Percentiles rank a stretch among this genome's conserved stretches.
Evolutionary conservation across 2,329 filamentous ascomycete genomes (phyloP).

Genomic region (Ophiocordyceps camponoti-leonardi): DNA sequence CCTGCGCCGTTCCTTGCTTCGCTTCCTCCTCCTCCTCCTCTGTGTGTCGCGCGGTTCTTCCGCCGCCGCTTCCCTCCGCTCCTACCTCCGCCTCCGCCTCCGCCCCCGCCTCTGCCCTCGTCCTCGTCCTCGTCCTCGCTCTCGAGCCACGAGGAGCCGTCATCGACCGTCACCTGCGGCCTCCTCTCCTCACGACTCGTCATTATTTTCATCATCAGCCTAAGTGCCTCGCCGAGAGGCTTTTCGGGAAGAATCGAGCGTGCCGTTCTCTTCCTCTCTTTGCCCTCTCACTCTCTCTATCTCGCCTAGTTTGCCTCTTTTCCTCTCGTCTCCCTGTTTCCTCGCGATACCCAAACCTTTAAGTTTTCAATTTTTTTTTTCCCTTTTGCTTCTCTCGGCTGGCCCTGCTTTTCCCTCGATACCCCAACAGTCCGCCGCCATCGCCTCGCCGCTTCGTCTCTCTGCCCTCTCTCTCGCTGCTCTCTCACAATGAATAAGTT

Average conservation of each 20-base stretch:
- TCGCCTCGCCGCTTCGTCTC: not conserved
- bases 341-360: slow-evolving; percentile 4
- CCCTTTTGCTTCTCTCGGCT: slow-evolving; percentile 4
- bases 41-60: not conserved
- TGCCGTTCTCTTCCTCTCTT: slow-evolving; percentile 2
- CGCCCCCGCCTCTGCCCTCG: not conserved
- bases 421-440: slow-evolving; percentile 4
- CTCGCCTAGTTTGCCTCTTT: not conserved
- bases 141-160: not conserved
- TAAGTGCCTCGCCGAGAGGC: not conserved
- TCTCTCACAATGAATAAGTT: slow-evolving; percentile 48
- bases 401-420: slow-evolving; percentile 4
- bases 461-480: not conserved
- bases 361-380: not conserved
- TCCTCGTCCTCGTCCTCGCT: not conserved
- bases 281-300: slow-evolving; percentile 1
- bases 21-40: not conserved
- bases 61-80: not conserved
- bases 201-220: not conserved
- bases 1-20: not conserved
- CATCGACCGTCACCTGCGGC: not conserved
- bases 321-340: not conserved
- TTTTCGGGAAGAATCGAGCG: not conserved
- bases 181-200: not conserved
- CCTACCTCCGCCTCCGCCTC: not conserved